phyloP scores from a whole-genome alignment of 345 rosid genomes.

The Physaria fendleri region DNA sequence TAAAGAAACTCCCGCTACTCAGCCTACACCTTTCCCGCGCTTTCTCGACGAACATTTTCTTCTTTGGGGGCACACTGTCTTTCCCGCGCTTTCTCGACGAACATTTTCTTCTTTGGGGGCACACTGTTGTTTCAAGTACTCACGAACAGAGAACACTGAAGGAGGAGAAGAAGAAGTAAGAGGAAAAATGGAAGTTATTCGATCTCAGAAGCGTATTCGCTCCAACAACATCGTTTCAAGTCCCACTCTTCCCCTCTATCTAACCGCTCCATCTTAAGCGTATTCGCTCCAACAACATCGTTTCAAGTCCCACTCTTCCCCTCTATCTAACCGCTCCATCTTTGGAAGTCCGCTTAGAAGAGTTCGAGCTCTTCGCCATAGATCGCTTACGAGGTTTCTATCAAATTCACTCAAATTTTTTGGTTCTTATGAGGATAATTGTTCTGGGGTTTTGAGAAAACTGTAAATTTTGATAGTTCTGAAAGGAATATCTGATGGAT shows the following conservation, averaged over 20 bases:
- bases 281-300: conserved; percentile 20
- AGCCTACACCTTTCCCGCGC: conserved; percentile 23
- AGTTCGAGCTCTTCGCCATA: conserved; percentile 84
- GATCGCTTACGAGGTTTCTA: conserved; percentile 79
- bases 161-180: background rate
- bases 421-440: background rate
- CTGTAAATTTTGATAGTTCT: conserved; percentile 45
- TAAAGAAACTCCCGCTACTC: background rate
- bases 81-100: conserved; percentile 23
- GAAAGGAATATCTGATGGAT: conserved; percentile 66
- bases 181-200: conserved; percentile 44
- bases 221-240: conserved; percentile 21
- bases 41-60: background rate
- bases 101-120: conserved; percentile 22
- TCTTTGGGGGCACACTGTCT: conserved; percentile 31
- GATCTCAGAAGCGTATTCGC: conserved; percentile 31
- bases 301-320: conserved; percentile 41
- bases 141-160: background rate
- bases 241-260: conserved; percentile 59
- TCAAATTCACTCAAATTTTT: background rate
- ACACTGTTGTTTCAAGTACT: conserved; percentile 25
- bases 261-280: conserved; percentile 67
- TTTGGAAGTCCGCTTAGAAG: conserved; percentile 83
- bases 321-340: conserved; percentile 73
- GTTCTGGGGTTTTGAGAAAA: background rate